phyloP scores from a whole-genome alignment of 768 basidiomycete genomes.

The Auricularia sp. region DNA sequence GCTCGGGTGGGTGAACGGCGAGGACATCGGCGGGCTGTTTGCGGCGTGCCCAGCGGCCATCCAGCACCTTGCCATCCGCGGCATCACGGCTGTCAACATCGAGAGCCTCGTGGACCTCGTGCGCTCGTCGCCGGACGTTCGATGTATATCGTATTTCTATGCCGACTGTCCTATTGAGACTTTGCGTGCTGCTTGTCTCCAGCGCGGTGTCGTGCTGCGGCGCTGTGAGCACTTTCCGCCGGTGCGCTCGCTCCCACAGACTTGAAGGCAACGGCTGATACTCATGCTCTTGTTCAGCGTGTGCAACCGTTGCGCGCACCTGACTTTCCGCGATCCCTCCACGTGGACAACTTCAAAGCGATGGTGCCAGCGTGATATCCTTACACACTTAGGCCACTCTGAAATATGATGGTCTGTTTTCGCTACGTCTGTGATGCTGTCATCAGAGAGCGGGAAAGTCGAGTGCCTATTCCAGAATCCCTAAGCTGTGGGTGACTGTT shows the following conservation, averaged over 20 bases:
- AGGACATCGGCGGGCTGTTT: not conserved
- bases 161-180: not conserved
- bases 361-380: no score
- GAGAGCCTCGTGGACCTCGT: not conserved
- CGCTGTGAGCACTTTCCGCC: not conserved
- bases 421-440: no score
- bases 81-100: not conserved
- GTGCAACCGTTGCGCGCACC: not conserved
- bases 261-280: no score
- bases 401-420: no score
- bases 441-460: no score
- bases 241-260: not conserved
- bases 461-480: no score
- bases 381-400: no score
- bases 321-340: not conserved
- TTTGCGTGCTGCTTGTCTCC: not conserved
- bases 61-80: not conserved
- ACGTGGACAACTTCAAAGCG: not conserved
- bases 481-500: no score
- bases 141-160: not conserved
- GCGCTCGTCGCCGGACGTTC: not conserved
- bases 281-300: not conserved
- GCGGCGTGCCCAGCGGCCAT: not conserved
- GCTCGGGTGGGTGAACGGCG: not conserved
- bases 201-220: not conserved